phyloP scores from a whole-genome alignment of 2,329 filamentous ascomycete species.

The Purpureocillium takamizusanense region DNA sequence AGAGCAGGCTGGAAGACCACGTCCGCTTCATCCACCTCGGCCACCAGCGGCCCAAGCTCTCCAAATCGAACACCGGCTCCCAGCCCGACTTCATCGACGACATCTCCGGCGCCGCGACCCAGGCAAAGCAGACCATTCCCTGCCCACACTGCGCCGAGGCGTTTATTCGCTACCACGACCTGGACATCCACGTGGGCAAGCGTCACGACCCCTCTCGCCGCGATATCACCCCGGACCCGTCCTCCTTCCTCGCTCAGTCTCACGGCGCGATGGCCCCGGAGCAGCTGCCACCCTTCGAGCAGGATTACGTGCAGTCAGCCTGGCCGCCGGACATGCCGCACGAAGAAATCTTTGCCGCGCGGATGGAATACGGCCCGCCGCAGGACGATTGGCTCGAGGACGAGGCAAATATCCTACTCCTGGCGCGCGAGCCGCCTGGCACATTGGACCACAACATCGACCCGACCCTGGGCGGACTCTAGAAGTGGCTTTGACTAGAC shows the following conservation, averaged over 20 bases:
- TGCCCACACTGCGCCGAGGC: constrained; percentile 37
- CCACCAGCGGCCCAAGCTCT: constrained; percentile 31
- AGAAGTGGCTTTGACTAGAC: not conserved
- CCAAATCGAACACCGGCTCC: constrained; percentile 9
- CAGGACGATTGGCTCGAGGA: constrained; percentile 34
- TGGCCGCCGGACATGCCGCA: constrained; percentile 16
- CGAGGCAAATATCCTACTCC: constrained; percentile 32
- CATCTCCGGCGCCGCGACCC: constrained; percentile 30
- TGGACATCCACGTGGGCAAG: constrained; percentile 35
- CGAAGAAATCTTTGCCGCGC: constrained; percentile 25
- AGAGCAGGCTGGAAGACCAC: constrained; percentile 74
- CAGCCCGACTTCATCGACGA: constrained; percentile 28
- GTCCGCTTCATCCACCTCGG: constrained; percentile 73
- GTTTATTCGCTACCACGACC: constrained; percentile 42
- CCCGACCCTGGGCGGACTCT: constrained; percentile 17
- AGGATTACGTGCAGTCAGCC: constrained; percentile 7
- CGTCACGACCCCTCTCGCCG: constrained; percentile 8
- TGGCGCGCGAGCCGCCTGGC: constrained; percentile 19
- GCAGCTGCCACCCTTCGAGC: constrained; percentile 11
- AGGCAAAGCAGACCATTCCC: constrained; percentile 30
- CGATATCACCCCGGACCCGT: constrained; percentile 9
- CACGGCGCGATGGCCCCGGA: constrained; percentile 10
- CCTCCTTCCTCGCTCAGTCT: constrained; percentile 12
- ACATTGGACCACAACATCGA: constrained; percentile 19
- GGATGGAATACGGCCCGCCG: constrained; percentile 19